Percentiles rank a stretch among this genome's conserved stretches.
Evolutionary conservation across 2,329 filamentous ascomycete species (phyloP).

Genomic region (Tolypocladium nubicola): DNA sequence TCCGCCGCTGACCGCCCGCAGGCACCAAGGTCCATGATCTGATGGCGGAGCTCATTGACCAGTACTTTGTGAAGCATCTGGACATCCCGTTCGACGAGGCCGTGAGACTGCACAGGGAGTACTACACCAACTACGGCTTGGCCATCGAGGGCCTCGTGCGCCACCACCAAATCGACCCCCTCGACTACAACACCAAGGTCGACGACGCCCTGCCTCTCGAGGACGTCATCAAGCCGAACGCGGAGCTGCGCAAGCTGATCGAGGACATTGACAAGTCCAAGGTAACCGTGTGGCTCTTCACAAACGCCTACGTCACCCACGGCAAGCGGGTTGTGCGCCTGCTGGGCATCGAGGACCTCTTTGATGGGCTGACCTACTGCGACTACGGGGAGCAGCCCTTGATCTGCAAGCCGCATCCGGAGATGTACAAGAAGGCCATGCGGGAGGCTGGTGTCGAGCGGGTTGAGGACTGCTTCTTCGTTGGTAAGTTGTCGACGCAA

Average conservation of each 20-base stretch:
- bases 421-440: slow-evolving; percentile 88
- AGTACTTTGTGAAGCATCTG: slow-evolving; percentile 58
- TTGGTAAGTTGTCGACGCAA: slow-evolving; percentile 50
- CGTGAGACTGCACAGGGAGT: slow-evolving; percentile 75
- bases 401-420: slow-evolving; percentile 74
- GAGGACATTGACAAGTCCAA: slow-evolving; percentile 74
- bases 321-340: slow-evolving; percentile 72
- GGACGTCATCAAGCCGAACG: slow-evolving; percentile 68
- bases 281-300: slow-evolving; percentile 87
- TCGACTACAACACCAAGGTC: slow-evolving; percentile 90
- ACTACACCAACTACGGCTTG: slow-evolving; percentile 94
- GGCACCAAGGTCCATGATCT: slow-evolving; percentile 74
- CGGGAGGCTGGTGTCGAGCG: slow-evolving; percentile 62
- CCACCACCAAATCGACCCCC: slow-evolving; percentile 87
- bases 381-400: slow-evolving; percentile 69
- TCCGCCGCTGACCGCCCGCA: slow-evolving; percentile 16
- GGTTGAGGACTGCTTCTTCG: slow-evolving; percentile 74
- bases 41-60: slow-evolving; percentile 74
- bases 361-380: slow-evolving; percentile 92
- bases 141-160: slow-evolving; percentile 90
- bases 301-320: slow-evolving; percentile 90
- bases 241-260: slow-evolving; percentile 63
- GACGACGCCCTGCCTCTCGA: slow-evolving; percentile 91
- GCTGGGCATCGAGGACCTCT: slow-evolving; percentile 74
- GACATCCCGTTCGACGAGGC: slow-evolving; percentile 67